phyloP scores from a whole-genome alignment of 305 asterid genomes.

The Fraxinus ornus region DNA sequence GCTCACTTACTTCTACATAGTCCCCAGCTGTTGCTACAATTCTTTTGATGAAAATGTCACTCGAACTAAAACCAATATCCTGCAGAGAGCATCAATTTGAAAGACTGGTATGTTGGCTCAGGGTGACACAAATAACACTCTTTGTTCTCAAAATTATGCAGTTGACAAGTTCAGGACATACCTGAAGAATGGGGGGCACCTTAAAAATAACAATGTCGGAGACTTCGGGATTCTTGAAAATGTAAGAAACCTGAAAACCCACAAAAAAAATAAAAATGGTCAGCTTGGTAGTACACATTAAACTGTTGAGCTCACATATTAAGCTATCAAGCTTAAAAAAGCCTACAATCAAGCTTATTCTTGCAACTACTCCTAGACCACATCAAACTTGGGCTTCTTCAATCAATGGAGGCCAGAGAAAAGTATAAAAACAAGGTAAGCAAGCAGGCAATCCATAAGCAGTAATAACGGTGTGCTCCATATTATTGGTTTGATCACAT shows the following conservation, averaged over 20 bases:
- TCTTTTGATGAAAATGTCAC: constrained; percentile 79
- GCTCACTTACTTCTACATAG: constrained; percentile 57
- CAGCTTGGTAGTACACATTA: constrained; percentile 6
- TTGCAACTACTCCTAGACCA: neutral
- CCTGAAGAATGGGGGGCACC: constrained; percentile 83
- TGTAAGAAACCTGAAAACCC: constrained; percentile 69
- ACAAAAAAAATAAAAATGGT: neutral
- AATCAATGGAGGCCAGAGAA: neutral
- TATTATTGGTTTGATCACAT: neutral
- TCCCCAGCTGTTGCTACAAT: constrained; percentile 91
- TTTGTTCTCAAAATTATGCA: neutral
- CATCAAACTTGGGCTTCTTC: neutral
- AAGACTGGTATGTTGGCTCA: neutral
- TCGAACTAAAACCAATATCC: constrained; percentile 63
- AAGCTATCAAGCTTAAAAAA: neutral
- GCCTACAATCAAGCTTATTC: neutral
- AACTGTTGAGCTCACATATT: neutral
- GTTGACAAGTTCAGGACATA: constrained; percentile 26
- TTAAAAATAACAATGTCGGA: constrained; percentile 81
- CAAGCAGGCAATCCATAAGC: neutral
- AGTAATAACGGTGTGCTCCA: neutral
- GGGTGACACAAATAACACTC: neutral
- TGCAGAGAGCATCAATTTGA: constrained; percentile 34
- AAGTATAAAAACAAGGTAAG: neutral
- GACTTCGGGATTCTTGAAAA: constrained; percentile 76